Evolutionary conservation across 2,329 filamentous ascomycete genomes (phyloP), one percentile per base, ranked within the genome.

Genomic region (Ophiostoma sp.): DNA sequence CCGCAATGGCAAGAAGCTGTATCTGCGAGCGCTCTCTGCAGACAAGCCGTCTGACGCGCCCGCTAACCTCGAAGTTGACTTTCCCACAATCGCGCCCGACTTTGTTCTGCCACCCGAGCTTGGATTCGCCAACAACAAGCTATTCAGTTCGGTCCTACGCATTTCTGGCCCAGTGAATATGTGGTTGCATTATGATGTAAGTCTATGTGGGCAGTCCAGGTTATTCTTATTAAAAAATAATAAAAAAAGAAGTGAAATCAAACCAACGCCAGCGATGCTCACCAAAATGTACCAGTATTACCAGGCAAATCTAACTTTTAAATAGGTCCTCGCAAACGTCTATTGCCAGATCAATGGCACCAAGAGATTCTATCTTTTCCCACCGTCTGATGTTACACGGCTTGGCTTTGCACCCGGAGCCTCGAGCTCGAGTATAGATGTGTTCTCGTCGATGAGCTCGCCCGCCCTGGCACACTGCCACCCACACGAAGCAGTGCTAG

Each of bases 141-240:
- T 86, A 3, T 93, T 96, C 77, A 94, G 90, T 77, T 94, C 91
- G 2, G 89, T 93, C 0, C 80, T 96, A 33, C 86, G 93, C 27
- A 88, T 96, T 72, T 94, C 91, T 4, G 92, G 92, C 0, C 87
- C 87, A 1, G 90, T 94, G 13, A 90, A 89, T 57, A 91, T 97
- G 86, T 97, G 94, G 93, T 83, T 96, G 41, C 92, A 96, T 79
- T 96, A 95, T 80, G 92, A 96, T 79, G 89, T 90, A 77, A 79
- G 83, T 78, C 8, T 60, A 15, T 64, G 17, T 39, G 11, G 15
- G 17, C 23, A 57, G 52, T 27, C 44, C 44, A 13, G 44, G 44
- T 71, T 57, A 73, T 66, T 10, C n/a, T n/a, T n/a, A n/a, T n/a
- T n/a, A n/a, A n/a, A n/a, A n/a, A n/a, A n/a, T n/a, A n/a, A n/a